Conservation (phyloP, 78 protist species). For the Cavenderia fasciculata region DNA sequence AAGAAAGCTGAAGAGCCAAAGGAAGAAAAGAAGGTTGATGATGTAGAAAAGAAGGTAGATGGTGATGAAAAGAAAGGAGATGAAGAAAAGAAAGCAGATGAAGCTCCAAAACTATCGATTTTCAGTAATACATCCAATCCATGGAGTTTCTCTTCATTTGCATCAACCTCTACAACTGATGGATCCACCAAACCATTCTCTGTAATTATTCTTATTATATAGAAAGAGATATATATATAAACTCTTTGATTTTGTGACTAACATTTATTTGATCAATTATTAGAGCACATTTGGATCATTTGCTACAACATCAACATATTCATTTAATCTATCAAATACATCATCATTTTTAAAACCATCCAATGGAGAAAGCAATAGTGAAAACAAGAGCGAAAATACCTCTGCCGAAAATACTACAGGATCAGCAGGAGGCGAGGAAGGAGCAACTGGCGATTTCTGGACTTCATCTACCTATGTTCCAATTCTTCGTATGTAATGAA, state of each 20-base stretch:
- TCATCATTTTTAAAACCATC: constrained; percentile 22
- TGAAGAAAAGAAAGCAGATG: background rate
- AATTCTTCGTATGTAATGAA: background rate
- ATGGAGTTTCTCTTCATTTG: background rate
- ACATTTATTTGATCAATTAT: background rate
- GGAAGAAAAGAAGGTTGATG: background rate
- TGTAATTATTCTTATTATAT: background rate
- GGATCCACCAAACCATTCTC: background rate
- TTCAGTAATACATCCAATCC: constrained; percentile 30
- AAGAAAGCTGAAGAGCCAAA: background rate
- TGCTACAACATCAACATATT: constrained; percentile 26
- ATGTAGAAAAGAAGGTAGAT: background rate
- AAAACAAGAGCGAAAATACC: background rate
- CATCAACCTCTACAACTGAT: background rate
- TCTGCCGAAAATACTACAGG: background rate
- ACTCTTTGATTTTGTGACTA: background rate
- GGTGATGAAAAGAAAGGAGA: background rate
- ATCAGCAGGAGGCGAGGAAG: background rate
- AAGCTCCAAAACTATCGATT: background rate
- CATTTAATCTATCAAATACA: constrained; percentile 42
- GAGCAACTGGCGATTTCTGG: background rate
- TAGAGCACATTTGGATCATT: constrained; percentile 6
- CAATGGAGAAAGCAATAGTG: background rate
- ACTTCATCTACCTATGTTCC: background rate
- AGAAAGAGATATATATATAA: background rate